A percentile compares a stretch with the other conserved stretches of the same genome.
phyloP scores from a whole-genome alignment of 1,139 yeast genomes.

The Yamadazyma songkhlaensis region DNA sequence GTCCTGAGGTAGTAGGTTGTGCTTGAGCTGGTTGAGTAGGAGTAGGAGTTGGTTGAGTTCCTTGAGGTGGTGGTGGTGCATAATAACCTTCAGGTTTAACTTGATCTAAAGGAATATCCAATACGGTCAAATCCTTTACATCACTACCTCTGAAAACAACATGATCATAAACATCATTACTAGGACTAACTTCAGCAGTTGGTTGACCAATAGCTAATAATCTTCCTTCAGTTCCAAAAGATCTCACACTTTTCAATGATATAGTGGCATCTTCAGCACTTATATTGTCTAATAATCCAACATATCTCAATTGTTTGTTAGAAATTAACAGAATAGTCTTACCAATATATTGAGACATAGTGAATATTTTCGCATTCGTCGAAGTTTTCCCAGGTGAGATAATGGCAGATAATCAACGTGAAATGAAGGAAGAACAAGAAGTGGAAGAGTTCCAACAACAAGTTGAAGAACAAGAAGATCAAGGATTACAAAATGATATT shows the following conservation, averaged over 20 bases:
- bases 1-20: neutral
- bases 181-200: slow-evolving; percentile 69
- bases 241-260: slow-evolving; percentile 75
- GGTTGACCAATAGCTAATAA: slow-evolving; percentile 59
- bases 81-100: slow-evolving; percentile 35
- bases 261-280: slow-evolving; percentile 92
- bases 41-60: slow-evolving; percentile 1
- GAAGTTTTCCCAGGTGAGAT: slow-evolving; percentile 2
- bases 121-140: slow-evolving; percentile 83
- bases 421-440: slow-evolving; percentile 4
- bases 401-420: slow-evolving; percentile 1
- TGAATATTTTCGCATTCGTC: slow-evolving; percentile 4
- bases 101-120: slow-evolving; percentile 62
- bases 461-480: slow-evolving; percentile 13
- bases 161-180: slow-evolving; percentile 68
- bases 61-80: slow-evolving; percentile 5
- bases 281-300: slow-evolving; percentile 81
- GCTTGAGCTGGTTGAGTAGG: slow-evolving; percentile 13
- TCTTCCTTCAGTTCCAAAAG: slow-evolving; percentile 93
- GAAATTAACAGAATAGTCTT: slow-evolving; percentile 89
- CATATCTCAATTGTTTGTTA: slow-evolving; percentile 83
- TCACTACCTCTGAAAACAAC: slow-evolving; percentile 91
- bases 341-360: slow-evolving; percentile 87
- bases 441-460: slow-evolving; percentile 10
- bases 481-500: slow-evolving; percentile 5